A percentile compares a stretch with the other conserved stretches of the same genome.
These are phyloP conservation scores for Phytopythium cucurbitacearum DNA, from an alignment of 352 stramenopile species.

Conservation along the genomic window DNA sequence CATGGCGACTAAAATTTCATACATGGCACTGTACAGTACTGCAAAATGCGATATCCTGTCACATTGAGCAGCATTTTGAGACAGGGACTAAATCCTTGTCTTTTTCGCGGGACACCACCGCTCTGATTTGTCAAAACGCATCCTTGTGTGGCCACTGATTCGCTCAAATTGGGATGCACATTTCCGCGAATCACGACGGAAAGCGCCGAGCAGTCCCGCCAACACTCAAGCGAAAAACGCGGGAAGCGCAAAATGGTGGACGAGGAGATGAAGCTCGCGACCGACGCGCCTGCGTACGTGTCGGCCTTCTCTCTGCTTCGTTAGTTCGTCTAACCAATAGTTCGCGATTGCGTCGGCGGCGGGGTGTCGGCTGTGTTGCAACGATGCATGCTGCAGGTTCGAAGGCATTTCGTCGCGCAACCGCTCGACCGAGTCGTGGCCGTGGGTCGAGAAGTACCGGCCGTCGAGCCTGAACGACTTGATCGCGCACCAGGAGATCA, in stretches of 20 bases:
- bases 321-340: neutral
- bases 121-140: neutral
- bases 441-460: constrained; percentile 99
- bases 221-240: neutral
- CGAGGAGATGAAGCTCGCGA: constrained; percentile 61
- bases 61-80: no score
- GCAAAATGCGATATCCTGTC: no score
- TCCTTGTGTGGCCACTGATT: neutral
- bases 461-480: constrained; percentile 93
- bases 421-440: constrained; percentile 82
- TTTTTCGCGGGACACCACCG: neutral
- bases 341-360: neutral
- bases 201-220: neutral
- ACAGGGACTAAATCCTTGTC: neutral
- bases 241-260: constrained; percentile 27
- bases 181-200: neutral
- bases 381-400: constrained; percentile 28
- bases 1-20: no score
- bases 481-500: constrained; percentile 96
- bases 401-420: constrained; percentile 82
- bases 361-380: neutral
- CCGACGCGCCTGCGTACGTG: constrained; percentile 32
- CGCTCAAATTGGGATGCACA: neutral
- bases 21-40: no score
- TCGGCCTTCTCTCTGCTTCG: neutral